Conservation (phyloP, 108 stramenopile species). For the Cyclostephanos invisitatus region DNA sequence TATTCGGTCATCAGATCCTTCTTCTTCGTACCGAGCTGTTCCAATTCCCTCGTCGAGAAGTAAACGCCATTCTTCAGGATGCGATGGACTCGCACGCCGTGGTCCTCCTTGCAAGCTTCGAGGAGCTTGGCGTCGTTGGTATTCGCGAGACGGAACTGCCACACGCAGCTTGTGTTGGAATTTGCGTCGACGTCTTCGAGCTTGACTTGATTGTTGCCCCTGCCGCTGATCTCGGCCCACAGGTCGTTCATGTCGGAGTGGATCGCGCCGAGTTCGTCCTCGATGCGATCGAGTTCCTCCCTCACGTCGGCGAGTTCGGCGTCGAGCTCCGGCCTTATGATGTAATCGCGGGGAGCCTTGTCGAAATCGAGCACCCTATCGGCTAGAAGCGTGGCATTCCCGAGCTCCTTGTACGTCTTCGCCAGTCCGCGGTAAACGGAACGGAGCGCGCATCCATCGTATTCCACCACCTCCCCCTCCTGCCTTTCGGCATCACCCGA, state of each 20-base stretch:
- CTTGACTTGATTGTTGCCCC: constrained; percentile 59
- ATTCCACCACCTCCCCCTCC: constrained; percentile 10
- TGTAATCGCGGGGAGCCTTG: constrained; percentile 83
- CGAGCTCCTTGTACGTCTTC: constrained; percentile 43
- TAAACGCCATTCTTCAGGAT: constrained; percentile 95
- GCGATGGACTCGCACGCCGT: constrained; percentile 65
- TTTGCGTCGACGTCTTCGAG: constrained; percentile 62
- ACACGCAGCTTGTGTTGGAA: constrained; percentile 49
- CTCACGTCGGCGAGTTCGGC: constrained; percentile 70
- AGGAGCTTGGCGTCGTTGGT: constrained; percentile 76
- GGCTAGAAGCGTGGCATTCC: constrained; percentile 49
- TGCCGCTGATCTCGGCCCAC: constrained; percentile 57
- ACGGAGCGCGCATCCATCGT: constrained; percentile 21
- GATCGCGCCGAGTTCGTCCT: constrained; percentile 67
- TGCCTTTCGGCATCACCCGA: not conserved
- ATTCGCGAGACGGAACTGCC: constrained; percentile 82
- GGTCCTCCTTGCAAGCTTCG: constrained; percentile 20
- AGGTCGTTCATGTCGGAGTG: constrained; percentile 66
- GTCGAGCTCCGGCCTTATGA: constrained; percentile 68
- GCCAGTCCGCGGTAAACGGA: constrained; percentile 21
- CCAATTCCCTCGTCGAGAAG: constrained; percentile 85
- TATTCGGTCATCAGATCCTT: constrained; percentile 73
- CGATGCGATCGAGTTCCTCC: constrained; percentile 66
- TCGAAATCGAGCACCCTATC: constrained; percentile 82
- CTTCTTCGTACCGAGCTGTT: constrained; percentile 61